These are phyloP conservation scores for Phytopythium chamaehyphon DNA, from an alignment of 352 stramenopile species.

Conservation along the genomic window DNA sequence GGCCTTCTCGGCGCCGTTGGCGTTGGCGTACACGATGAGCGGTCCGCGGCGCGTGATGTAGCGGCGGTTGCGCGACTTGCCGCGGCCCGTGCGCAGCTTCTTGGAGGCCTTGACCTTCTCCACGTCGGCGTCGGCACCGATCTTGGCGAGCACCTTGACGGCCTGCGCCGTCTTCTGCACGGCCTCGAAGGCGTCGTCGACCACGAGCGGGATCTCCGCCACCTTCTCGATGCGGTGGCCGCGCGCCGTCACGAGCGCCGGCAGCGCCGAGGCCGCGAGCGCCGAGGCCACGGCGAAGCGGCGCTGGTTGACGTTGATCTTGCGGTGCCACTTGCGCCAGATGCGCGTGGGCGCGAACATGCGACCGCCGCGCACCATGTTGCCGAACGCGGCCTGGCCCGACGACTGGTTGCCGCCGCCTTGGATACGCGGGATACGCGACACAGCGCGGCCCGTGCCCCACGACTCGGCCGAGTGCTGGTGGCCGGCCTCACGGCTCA, in stretches of 20 bases:
- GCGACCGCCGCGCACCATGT: conserved; percentile 97
- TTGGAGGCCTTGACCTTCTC: conserved; percentile 98
- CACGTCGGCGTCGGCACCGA: conserved; percentile 95
- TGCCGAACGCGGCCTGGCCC: conserved; percentile 98
- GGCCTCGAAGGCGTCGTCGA: conserved; percentile 90
- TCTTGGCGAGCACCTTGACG: conserved; percentile 92
- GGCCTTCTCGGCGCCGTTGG: conserved; percentile 91
- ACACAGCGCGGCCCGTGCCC: conserved; percentile 98
- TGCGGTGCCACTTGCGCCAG: conserved; percentile 98
- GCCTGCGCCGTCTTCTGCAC: conserved; percentile 96
- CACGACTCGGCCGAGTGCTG: conserved; percentile 97
- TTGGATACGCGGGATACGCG: conserved; percentile 99
- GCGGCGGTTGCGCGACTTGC: conserved; percentile 98
- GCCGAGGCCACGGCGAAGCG: conserved; percentile 97
- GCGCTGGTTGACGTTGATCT: conserved; percentile 98
- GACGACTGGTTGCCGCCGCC: conserved; percentile 96
- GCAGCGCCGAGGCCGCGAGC: conserved; percentile 95
- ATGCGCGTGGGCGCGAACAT: conserved; percentile 99
- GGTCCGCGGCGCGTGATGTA: conserved; percentile 95
- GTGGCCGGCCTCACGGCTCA: conserved; percentile 95
- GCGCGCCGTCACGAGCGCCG: conserved; percentile 96
- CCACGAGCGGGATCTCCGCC: conserved; percentile 97
- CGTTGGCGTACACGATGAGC: conserved; percentile 96
- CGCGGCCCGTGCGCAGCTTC: conserved; percentile 97
- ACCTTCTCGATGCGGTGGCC: conserved; percentile 97